Conservation (phyloP, 495 filamentous ascomycete genomes). For the Podospora anserina region DNA sequence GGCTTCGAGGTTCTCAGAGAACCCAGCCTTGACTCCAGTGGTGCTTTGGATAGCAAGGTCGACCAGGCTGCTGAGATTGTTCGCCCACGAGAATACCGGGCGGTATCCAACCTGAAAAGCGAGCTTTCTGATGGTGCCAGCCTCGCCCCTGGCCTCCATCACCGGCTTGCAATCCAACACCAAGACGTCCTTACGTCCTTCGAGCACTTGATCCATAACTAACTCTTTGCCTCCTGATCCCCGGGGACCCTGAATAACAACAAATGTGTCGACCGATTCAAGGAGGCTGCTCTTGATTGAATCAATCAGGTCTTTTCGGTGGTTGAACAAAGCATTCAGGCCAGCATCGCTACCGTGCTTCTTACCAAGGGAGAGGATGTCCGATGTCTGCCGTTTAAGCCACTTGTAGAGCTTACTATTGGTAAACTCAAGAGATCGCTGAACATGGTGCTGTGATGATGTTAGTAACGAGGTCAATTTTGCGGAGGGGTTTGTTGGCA, state of each 20-base stretch:
- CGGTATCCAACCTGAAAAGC: constrained; percentile 86
- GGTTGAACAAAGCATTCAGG: constrained; percentile 80
- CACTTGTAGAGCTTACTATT: constrained; percentile 70
- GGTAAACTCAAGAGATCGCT: constrained; percentile 66
- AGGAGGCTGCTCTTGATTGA: constrained; percentile 81
- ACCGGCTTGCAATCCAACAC: constrained; percentile 95
- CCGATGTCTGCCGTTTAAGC: constrained; percentile 75
- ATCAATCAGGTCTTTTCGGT: constrained; percentile 74
- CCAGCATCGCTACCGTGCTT: constrained; percentile 61
- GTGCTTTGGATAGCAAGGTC: constrained; percentile 92
- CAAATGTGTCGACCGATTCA: constrained; percentile 86
- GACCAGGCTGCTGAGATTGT: constrained; percentile 84
- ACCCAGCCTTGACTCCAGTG: constrained; percentile 90
- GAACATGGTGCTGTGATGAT: constrained; percentile 60
- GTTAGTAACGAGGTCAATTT: constrained; percentile 9
- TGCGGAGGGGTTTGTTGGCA: background rate
- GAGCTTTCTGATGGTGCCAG: constrained; percentile 76
- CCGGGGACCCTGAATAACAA: constrained; percentile 86
- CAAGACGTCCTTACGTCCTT: constrained; percentile 71
- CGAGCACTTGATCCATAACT: constrained; percentile 77
- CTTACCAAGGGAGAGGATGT: constrained; percentile 55
- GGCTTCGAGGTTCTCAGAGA: constrained; percentile 88
- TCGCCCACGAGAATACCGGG: constrained; percentile 94
- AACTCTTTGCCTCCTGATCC: constrained; percentile 90
- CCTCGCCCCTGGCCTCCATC: constrained; percentile 86